Evolutionary conservation across 495 filamentous ascomycete species (phyloP).

Genomic region (Cercophora scortea): DNA sequence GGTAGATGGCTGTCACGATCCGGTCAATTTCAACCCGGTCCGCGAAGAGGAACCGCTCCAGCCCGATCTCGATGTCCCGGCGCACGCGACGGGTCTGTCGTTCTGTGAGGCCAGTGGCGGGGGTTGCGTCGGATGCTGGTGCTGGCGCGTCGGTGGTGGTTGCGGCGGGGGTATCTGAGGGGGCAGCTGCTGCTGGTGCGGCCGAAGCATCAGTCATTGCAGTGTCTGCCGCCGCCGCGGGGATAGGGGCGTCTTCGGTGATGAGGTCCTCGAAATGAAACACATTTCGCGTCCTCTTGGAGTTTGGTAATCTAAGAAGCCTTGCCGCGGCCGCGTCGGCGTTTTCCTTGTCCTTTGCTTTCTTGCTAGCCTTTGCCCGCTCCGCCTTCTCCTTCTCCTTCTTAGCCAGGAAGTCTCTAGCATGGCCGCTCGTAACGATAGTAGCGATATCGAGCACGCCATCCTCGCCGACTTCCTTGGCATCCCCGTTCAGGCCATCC

Average conservation of each 20-base stretch:
- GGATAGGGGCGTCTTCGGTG: constrained; percentile 46
- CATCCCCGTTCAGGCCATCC: constrained; percentile 42
- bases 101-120: constrained; percentile 10
- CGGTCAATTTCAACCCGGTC: constrained; percentile 64
- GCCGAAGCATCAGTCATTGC: neutral
- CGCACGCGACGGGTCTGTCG: constrained; percentile 40
- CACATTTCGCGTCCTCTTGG: constrained; percentile 62
- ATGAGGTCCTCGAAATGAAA: constrained; percentile 80
- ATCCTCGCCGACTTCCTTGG: constrained; percentile 54
- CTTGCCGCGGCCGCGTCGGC: constrained; percentile 46
- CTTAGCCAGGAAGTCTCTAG: constrained; percentile 81
- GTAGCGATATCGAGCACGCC: constrained; percentile 90
- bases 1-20: constrained; percentile 76
- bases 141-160: neutral
- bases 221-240: constrained; percentile 16
- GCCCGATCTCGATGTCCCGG: constrained; percentile 75
- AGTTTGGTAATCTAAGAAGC: constrained; percentile 64
- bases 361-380: constrained; percentile 43
- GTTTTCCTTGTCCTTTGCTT: constrained; percentile 50
- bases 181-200: constrained; percentile 7
- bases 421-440: constrained; percentile 86
- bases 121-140: neutral
- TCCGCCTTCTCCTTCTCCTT: constrained; percentile 88
- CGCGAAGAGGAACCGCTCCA: constrained; percentile 80
- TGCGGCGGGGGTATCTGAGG: neutral